Conservation (phyloP, 257 asterid genomes). For the Haberlea rhodopensis region DNA sequence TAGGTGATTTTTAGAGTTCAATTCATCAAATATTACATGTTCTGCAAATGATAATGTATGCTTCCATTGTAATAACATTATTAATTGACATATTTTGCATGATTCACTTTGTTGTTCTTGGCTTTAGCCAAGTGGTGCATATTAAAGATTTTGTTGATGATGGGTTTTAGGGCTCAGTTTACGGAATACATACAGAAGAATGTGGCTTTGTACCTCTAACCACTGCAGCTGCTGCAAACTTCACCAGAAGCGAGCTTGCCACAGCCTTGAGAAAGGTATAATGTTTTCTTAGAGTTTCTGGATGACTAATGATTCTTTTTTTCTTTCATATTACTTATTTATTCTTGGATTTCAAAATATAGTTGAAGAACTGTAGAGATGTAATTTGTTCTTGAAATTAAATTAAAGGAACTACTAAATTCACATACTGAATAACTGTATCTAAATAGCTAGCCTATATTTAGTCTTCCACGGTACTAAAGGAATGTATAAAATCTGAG, state of each 20-base stretch:
- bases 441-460: neutral
- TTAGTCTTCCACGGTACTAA: neutral
- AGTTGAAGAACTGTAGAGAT: no score
- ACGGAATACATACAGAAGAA: conserved; percentile 95
- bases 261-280: conserved; percentile 92
- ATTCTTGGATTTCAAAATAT: no score
- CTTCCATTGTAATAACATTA: neutral
- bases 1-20: no score
- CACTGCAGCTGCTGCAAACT: conserved; percentile 87
- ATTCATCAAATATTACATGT: neutral
- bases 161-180: conserved; percentile 77
- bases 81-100: neutral
- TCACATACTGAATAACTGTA: neutral
- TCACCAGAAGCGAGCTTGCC: conserved; percentile 94
- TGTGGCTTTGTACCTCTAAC: conserved; percentile 86
- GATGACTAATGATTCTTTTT: conserved; percentile 13
- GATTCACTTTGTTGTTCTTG: neutral
- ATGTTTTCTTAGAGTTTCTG: conserved; percentile 2
- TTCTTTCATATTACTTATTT: no score
- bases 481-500: neutral
- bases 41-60: neutral
- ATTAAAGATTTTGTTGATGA: conserved; percentile 9
- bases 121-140: neutral
- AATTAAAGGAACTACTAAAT: no score
- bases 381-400: no score